Conservation (phyloP, 1,284 basidiomycete genomes). For the Cerioporus squamosus region DNA sequence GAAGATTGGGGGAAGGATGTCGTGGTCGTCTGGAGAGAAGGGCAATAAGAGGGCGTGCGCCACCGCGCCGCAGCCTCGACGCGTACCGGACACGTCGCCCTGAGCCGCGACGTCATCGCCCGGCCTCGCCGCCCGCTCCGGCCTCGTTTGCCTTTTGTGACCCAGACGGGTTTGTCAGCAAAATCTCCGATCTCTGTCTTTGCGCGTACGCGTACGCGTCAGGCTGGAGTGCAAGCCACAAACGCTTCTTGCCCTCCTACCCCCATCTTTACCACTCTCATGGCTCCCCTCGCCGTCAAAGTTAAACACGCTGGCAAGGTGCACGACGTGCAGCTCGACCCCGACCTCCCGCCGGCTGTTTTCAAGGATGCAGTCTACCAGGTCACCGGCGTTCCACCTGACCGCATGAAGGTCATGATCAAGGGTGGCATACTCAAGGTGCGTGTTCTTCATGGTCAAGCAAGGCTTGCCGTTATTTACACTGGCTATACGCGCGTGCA, state of each 20-base stretch:
- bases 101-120: slow-evolving; percentile 19
- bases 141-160: not conserved
- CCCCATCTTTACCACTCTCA: slow-evolving; percentile 31
- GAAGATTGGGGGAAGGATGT: not conserved
- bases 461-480: too few species aligned
- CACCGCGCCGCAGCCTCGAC: slow-evolving; percentile 12
- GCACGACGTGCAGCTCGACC: slow-evolving; percentile 68
- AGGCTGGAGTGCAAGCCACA: slow-evolving; percentile 8
- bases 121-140: too few species aligned
- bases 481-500: slow-evolving; percentile 33
- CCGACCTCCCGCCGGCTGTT: slow-evolving; percentile 64
- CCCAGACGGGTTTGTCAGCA: slow-evolving; percentile 19
- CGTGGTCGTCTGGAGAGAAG: slow-evolving; percentile 4
- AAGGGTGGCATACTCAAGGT: slow-evolving; percentile 94
- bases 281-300: slow-evolving; percentile 73
- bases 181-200: slow-evolving; percentile 12
- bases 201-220: slow-evolving; percentile 23
- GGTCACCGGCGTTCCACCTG: slow-evolving; percentile 84
- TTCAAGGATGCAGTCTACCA: slow-evolving; percentile 89
- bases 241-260: slow-evolving; percentile 4
- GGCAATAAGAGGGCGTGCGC: slow-evolving; percentile 1
- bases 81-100: slow-evolving; percentile 19
- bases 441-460: slow-evolving; percentile 1
- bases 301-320: slow-evolving; percentile 93
- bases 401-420: slow-evolving; percentile 97